A percentile compares a stretch with the other conserved stretches of the same genome.
Evolutionary conservation across 768 basidiomycete species (phyloP).

Genomic region (Dioszegia crocea): DNA sequence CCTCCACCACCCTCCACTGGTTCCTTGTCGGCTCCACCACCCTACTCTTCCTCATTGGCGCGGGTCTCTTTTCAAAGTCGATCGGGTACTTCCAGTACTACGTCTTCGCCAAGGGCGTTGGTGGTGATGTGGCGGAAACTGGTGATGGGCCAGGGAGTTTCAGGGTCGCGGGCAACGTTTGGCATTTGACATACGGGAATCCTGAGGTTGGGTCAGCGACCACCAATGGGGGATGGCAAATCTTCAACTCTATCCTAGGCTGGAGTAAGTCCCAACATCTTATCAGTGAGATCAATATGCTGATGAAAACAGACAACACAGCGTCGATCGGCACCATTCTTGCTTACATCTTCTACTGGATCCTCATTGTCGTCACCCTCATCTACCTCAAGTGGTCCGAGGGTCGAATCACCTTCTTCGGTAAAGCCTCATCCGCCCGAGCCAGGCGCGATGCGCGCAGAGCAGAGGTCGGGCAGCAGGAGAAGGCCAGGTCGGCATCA

Average conservation of each 20-base stretch:
- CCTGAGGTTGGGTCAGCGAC: constrained; percentile 31
- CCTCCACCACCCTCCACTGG: constrained; percentile 62
- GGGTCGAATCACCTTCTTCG: constrained; percentile 27
- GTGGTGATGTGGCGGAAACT: constrained; percentile 59
- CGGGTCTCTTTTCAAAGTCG: constrained; percentile 80
- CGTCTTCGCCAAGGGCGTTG: constrained; percentile 54
- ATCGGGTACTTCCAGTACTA: constrained; percentile 69
- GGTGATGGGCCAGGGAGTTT: constrained; percentile 75
- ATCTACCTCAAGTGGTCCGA: constrained; percentile 55
- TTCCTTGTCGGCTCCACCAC: constrained; percentile 93
- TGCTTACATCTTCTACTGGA: constrained; percentile 90
- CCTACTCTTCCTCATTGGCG: constrained; percentile 85
- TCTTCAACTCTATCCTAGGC: constrained; percentile 68
- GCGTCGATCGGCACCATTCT: constrained; percentile 76
- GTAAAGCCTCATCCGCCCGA: neutral
- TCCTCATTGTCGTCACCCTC: constrained; percentile 68
- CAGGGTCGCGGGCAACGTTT: constrained; percentile 74
- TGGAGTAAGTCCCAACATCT: constrained; percentile 54
- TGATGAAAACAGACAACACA: constrained; percentile 57
- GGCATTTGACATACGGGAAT: constrained; percentile 53
- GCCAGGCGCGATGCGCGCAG: neutral
- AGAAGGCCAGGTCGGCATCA: neutral
- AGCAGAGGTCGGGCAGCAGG: neutral
- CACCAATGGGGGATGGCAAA: constrained; percentile 44
- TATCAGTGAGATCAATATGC: neutral